Base-by-base conservation (phyloP, 139 green algal genomes). In the Volvox reticuliferus region DNA sequence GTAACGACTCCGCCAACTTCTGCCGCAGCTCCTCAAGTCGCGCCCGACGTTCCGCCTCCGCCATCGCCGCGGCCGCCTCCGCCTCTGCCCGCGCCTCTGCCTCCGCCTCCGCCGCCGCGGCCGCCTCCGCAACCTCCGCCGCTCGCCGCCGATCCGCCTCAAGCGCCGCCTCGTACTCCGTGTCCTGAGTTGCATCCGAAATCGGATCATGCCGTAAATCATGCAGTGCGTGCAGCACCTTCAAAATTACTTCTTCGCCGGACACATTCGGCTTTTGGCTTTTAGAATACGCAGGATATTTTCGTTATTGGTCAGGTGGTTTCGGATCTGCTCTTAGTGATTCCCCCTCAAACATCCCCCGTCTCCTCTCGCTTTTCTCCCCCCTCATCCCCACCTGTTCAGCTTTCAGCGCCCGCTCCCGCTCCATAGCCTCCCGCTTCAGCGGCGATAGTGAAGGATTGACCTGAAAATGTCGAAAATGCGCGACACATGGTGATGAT, bases 161-260 rank as follows among this genome's bases (percentile, higher is more conserved):
- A 9, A 89, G 85, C 18, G 85, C 44, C 30, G 28, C 50, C 67
- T 78, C 85, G 19, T 83, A 89, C 35, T n/a, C 85, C 1, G 67
- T 73, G 71, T 89, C 85, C 71, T 89, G 69, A 3, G 30, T 50
- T 20, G 19, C 5, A 35, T 26, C 17, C 50, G 18, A 73, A 55
- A 55, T 14, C 44, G 44, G 44, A 55, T 55, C 5, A 55, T 14
- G n/a, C n/a, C n/a, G n/a, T n/a, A n/a, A n/a, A n/a, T n/a, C n/a
- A 55, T 55, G 9, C 44, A 55, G 44, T 55, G 44, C 9, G 9
- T 55, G 44, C 5, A 55, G 44, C 9, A 55, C 44, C 44, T 55
- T 55, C 9, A 14, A 9, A 55, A 55, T 55, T 55, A 55, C 44
- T 55, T 55, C 44, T 55, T 55, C 5, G 44, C 44, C 44, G 9